Percentiles rank a stretch among this genome's conserved stretches.
phyloP scores from a whole-genome alignment of 768 basidiomycete genomes.

The Collybiopsis luxurians region DNA sequence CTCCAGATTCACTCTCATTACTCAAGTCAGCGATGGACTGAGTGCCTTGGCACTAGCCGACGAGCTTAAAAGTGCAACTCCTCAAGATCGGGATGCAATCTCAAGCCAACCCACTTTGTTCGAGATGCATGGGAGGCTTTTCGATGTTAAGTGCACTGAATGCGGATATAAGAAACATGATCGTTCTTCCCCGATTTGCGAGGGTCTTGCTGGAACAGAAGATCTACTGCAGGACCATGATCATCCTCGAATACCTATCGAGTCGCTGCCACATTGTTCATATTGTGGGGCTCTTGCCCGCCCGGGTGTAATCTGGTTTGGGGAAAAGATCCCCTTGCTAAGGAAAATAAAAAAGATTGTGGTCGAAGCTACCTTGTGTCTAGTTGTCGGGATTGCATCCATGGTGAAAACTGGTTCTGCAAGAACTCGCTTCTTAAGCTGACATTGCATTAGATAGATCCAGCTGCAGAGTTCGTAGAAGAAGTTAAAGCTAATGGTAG shows the following conservation, averaged over 20 bases:
- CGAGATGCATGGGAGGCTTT: conserved; percentile 66
- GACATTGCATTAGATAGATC: conserved; percentile 25
- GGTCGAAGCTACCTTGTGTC: conserved; percentile 43
- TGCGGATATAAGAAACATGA: conserved; percentile 43
- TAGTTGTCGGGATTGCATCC: conserved; percentile 57
- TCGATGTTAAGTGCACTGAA: conserved; percentile 50
- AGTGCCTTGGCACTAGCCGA: conserved; percentile 36
- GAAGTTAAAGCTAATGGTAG: conserved; percentile 32
- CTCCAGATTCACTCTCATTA: conserved; percentile 48
- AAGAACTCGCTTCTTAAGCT: no score
- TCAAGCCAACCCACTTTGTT: background rate
- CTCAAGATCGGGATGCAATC: conserved; percentile 7
- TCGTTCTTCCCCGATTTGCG: conserved; percentile 40
- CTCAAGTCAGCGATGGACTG: conserved; percentile 62
- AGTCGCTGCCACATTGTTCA: background rate
- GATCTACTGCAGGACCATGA: conserved; percentile 24
- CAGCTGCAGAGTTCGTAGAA: conserved; percentile 31
- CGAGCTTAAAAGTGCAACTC: conserved; percentile 6
- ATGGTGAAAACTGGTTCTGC: conserved; percentile 25
- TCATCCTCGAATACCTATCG: background rate
- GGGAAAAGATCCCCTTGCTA: conserved; percentile 38
- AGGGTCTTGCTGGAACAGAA: conserved; percentile 43
- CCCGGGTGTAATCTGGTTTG: conserved; percentile 50
- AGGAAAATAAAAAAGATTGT: conserved; percentile 39
- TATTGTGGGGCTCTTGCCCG: background rate